Evolutionary conservation across 2,329 filamentous ascomycete species (phyloP).

Genomic region (Phyllosticta citrichinensis): DNA sequence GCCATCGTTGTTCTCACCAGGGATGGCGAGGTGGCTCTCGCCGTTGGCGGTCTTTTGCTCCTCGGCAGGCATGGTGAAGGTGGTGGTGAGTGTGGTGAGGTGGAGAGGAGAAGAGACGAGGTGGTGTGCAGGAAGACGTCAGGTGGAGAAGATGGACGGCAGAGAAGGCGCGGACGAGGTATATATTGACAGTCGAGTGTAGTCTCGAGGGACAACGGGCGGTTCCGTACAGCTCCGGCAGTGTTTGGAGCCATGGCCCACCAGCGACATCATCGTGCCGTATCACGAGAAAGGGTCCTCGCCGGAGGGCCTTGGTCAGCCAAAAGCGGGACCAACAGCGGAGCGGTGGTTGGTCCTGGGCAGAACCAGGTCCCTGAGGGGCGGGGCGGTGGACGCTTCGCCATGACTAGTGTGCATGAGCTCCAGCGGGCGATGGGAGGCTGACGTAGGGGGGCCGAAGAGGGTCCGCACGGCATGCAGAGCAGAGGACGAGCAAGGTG

Average conservation of each 20-base stretch:
- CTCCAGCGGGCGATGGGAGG: constrained; percentile 10
- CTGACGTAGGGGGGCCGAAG: constrained; percentile 8
- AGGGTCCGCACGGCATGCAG: constrained; percentile 2
- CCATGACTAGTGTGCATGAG: neutral
- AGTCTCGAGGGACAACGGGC: neutral
- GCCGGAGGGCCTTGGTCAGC: constrained; percentile 7
- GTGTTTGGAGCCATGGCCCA: constrained; percentile 10
- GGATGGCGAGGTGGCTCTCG: constrained; percentile 26
- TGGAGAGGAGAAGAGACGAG: constrained; percentile 2
- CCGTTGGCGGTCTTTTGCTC: constrained; percentile 32
- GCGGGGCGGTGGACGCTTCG: neutral
- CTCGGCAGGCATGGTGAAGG: constrained; percentile 47
- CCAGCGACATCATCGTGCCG: constrained; percentile 13
- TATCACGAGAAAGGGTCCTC: constrained; percentile 11
- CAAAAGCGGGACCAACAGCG: constrained; percentile 11
- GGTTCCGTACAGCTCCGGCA: constrained; percentile 9
- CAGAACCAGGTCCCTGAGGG: constrained; percentile 8
- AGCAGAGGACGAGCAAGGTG: neutral
- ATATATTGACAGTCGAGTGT: constrained; percentile 6
- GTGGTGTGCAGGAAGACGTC: neutral
- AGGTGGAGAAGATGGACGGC: neutral
- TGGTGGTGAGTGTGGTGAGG: neutral
- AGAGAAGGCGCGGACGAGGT: neutral
- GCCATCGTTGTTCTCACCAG: constrained; percentile 28
- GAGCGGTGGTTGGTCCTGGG: neutral